Evolutionary conservation across 148 eudicot species (phyloP).

Genomic region (Talinum fruticosum): DNA sequence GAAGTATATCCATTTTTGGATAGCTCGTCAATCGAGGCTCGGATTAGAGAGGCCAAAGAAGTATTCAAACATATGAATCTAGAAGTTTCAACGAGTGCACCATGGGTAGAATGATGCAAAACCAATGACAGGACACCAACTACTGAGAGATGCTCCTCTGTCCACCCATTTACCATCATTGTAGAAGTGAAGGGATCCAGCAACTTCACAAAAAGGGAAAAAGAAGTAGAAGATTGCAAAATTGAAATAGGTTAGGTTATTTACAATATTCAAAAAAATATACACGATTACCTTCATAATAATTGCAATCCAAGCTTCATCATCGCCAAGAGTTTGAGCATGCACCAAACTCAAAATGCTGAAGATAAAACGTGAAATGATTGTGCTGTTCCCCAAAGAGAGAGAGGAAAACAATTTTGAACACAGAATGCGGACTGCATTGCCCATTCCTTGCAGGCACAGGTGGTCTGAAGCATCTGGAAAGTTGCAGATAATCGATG

Average conservation of each 20-base stretch:
- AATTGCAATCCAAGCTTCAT: conserved; percentile 66
- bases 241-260: neutral
- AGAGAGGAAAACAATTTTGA: conserved; percentile 33
- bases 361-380: conserved; percentile 51
- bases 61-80: conserved; percentile 60
- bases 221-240: neutral
- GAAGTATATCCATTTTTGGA: conserved; percentile 58
- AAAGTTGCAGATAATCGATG: conserved; percentile 40
- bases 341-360: conserved; percentile 48
- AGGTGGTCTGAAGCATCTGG: conserved; percentile 85
- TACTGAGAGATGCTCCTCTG: conserved; percentile 50
- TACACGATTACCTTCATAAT: conserved; percentile 55
- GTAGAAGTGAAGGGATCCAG: conserved; percentile 44
- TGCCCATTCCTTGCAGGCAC: conserved; percentile 67
- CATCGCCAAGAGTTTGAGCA: conserved; percentile 49
- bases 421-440: conserved; percentile 48
- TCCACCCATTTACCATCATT: conserved; percentile 49
- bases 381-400: conserved; percentile 33
- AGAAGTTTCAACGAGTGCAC: conserved; percentile 59
- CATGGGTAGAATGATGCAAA: conserved; percentile 67
- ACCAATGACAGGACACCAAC: conserved; percentile 63
- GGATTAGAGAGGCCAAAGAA: conserved; percentile 48
- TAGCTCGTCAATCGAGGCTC: conserved; percentile 42
- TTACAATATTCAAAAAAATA: neutral
- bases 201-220: conserved; percentile 39